Evolutionary conservation across 495 filamentous ascomycete genomes (phyloP).

Genomic region (Podospora tetraspora): DNA sequence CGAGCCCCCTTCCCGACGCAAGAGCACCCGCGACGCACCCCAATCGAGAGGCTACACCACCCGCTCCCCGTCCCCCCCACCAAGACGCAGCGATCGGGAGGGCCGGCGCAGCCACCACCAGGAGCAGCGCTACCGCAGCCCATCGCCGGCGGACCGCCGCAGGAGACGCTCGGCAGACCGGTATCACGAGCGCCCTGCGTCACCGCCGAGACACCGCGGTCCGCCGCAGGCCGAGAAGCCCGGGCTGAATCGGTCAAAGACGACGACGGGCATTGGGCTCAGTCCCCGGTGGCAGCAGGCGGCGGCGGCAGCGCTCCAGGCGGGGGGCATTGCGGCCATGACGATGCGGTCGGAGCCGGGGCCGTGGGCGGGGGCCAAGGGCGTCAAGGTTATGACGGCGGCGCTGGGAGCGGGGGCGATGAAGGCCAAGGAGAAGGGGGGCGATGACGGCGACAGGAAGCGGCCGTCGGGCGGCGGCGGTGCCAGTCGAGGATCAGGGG

Average conservation of each 20-base stretch:
- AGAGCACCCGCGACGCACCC: not conserved
- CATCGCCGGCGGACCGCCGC: not conserved
- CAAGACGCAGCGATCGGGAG: not conserved
- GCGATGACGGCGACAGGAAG: constrained; percentile 2
- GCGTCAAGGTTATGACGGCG: constrained; percentile 36
- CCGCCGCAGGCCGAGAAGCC: constrained; percentile 8
- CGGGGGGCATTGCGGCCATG: constrained; percentile 36
- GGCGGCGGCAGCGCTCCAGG: constrained; percentile 36
- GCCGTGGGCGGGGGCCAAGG: constrained; percentile 37
- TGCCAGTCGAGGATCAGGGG: not conserved
- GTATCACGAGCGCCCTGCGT: not conserved
- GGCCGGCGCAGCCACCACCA: not conserved
- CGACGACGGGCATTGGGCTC: constrained; percentile 15
- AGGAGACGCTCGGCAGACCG: not conserved
- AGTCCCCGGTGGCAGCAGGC: constrained; percentile 30
- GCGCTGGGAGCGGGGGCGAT: constrained; percentile 39
- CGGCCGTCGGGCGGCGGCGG: constrained; percentile 1
- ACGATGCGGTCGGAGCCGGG: constrained; percentile 36
- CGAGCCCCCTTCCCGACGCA: not conserved
- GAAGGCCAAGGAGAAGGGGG: constrained; percentile 25
- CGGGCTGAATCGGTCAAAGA: constrained; percentile 14
- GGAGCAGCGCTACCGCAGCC: not conserved
- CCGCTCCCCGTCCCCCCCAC: not conserved
- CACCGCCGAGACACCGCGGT: not conserved
- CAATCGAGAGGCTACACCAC: not conserved